Conservation (phyloP, 345 rosid species). For the Sonneratia alba region DNA sequence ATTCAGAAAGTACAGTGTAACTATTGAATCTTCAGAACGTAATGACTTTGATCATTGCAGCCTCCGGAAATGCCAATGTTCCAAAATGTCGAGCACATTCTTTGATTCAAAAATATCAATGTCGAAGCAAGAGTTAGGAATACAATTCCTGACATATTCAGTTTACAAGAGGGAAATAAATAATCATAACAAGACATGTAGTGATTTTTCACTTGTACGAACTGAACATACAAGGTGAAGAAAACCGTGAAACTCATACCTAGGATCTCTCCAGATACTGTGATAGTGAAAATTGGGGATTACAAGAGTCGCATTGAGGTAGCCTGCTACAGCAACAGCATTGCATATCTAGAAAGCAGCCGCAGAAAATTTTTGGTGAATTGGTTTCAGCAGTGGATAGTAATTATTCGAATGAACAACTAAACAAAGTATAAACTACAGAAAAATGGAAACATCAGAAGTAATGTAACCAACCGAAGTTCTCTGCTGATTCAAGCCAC, state of each 20-base stretch:
- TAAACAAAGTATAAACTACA: neutral
- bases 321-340: constrained; percentile 99
- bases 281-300: constrained; percentile 94
- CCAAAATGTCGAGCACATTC: neutral
- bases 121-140: neutral
- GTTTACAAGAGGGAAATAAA: neutral
- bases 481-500: constrained; percentile 98
- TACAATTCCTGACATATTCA: neutral
- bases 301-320: constrained; percentile 91
- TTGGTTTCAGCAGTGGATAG: neutral
- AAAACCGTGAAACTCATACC: constrained; percentile 31
- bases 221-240: neutral
- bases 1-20: neutral
- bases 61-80: neutral
- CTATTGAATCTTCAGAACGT: neutral
- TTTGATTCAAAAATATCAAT: neutral
- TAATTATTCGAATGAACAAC: neutral
- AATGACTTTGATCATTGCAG: neutral
- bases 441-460: constrained; percentile 7
- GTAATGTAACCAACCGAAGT: constrained; percentile 68
- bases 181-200: neutral
- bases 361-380: constrained; percentile 8
- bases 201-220: neutral
- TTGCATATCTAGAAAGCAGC: constrained; percentile 79
- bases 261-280: constrained; percentile 98